These are phyloP conservation scores for Stentor coeruleus DNA, from an alignment of 73 alveolate genomes.

Conservation along the genomic window DNA sequence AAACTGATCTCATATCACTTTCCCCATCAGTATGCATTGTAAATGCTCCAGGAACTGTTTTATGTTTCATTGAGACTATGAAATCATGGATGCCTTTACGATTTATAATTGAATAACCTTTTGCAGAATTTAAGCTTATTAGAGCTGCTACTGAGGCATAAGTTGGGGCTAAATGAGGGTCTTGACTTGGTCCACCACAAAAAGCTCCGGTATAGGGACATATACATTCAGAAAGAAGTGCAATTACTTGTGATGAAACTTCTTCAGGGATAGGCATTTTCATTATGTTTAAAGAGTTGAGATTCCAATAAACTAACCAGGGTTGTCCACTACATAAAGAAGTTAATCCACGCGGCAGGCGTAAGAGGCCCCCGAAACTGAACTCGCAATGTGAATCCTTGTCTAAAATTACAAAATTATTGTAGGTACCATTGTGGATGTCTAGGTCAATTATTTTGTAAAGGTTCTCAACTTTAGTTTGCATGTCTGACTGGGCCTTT, in stretches of 20 bases:
- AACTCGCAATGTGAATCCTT: neutral
- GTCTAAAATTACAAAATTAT: neutral
- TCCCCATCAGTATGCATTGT: conserved; percentile 93
- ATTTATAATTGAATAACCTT: conserved; percentile 80
- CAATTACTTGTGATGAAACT: conserved; percentile 10
- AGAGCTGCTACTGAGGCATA: conserved; percentile 84
- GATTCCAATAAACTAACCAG: conserved; percentile 57
- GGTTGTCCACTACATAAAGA: conserved; percentile 47
- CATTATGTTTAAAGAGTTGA: conserved; percentile 45
- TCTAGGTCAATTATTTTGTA: neutral
- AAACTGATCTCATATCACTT: conserved; percentile 93
- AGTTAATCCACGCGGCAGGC: neutral
- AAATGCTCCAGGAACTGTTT: conserved; percentile 68
- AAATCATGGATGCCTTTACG: conserved; percentile 73
- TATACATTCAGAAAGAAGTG: conserved; percentile 35
- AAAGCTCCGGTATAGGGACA: conserved; percentile 83
- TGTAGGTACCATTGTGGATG: neutral
- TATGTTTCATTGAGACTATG: conserved; percentile 64
- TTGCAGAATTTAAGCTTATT: conserved; percentile 73
- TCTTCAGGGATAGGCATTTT: conserved; percentile 28
- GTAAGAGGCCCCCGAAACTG: neutral
- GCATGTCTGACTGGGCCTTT: too few relatives aligned
- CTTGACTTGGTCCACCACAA: conserved; percentile 75
- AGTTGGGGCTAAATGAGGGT: conserved; percentile 81
- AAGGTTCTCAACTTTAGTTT: neutral